These are phyloP conservation scores for Asterophora lycoperdoides DNA, from an alignment of 768 basidiomycete genomes.

Conservation along the genomic window DNA sequence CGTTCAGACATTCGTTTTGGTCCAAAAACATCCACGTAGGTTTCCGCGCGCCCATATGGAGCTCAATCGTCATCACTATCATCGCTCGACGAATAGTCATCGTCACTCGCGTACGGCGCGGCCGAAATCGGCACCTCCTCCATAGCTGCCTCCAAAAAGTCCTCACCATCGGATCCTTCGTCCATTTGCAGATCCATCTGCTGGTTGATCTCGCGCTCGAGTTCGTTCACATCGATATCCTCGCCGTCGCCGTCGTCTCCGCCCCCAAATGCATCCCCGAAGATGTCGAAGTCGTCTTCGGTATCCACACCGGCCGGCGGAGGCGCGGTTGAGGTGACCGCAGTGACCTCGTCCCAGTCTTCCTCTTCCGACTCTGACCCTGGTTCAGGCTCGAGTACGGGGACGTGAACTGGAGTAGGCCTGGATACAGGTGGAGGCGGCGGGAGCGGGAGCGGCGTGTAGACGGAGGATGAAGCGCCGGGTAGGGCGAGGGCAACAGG, in stretches of 20 bases:
- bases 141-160: slow-evolving; percentile 43
- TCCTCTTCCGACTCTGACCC: slow-evolving; percentile 37
- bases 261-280: slow-evolving; percentile 19
- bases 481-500: slow-evolving; percentile 37
- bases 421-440: slow-evolving; percentile 11
- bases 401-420: slow-evolving; percentile 13
- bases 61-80: too few species aligned
- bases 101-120: slow-evolving; percentile 31
- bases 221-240: slow-evolving; percentile 37
- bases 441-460: slow-evolving; percentile 23
- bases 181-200: slow-evolving; percentile 32
- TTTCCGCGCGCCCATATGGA: too few species aligned
- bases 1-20: too few species aligned
- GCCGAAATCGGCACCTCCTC: slow-evolving; percentile 9
- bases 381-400: slow-evolving; percentile 9
- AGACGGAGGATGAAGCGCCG: slow-evolving; percentile 24
- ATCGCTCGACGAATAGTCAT: slow-evolving; percentile 29
- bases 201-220: slow-evolving; percentile 35
- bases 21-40: too few species aligned
- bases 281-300: slow-evolving; percentile 28
- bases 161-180: slow-evolving; percentile 56
- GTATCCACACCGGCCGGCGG: slow-evolving; percentile 1
- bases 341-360: slow-evolving; percentile 49
- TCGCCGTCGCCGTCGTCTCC: slow-evolving; percentile 20
- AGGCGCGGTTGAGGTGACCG: slow-evolving; percentile 11